Percentiles rank a stretch among this genome's conserved stretches.
Evolutionary conservation across 2,329 filamentous ascomycete species (phyloP).

Genomic region (Zasmidium citrigriseum): DNA sequence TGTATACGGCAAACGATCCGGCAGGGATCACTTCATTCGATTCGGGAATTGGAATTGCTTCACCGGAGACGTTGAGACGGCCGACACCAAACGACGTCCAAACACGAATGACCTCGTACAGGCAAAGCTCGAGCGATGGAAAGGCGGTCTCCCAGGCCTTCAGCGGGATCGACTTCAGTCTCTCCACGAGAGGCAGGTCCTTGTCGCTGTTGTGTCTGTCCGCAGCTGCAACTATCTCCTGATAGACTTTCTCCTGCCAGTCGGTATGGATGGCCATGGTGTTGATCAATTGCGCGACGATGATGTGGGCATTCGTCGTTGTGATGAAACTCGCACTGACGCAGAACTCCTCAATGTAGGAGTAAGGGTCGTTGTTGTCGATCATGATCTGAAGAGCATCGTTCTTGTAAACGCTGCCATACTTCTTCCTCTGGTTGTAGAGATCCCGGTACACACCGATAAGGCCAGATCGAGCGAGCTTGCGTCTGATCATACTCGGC

Average conservation of each 20-base stretch:
- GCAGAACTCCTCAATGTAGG: slow-evolving; percentile 45
- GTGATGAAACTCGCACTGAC: slow-evolving; percentile 57
- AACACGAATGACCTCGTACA: slow-evolving; percentile 57
- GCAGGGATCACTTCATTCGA: slow-evolving; percentile 27
- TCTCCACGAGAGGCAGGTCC: slow-evolving; percentile 33
- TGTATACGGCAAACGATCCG: slow-evolving; percentile 24
- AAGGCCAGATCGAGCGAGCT: slow-evolving; percentile 48
- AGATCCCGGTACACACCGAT: slow-evolving; percentile 51
- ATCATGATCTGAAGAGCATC: slow-evolving; percentile 57
- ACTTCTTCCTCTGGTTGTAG: slow-evolving; percentile 45
- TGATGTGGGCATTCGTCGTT: slow-evolving; percentile 55
- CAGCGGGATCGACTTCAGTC: slow-evolving; percentile 47
- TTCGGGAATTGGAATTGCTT: slow-evolving; percentile 25
- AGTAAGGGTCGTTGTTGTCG: slow-evolving; percentile 48
- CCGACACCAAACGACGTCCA: slow-evolving; percentile 44
- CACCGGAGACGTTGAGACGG: slow-evolving; percentile 53
- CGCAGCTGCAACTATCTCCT: slow-evolving; percentile 50
- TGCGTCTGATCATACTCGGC: slow-evolving; percentile 42
- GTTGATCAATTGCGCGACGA: slow-evolving; percentile 48
- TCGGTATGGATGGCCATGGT: slow-evolving; percentile 36
- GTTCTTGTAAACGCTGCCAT: slow-evolving; percentile 39
- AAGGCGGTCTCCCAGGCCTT: slow-evolving; percentile 59
- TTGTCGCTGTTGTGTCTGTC: slow-evolving; percentile 41
- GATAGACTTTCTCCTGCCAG: slow-evolving; percentile 47
- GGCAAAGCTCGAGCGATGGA: slow-evolving; percentile 51